Percentiles rank a stretch among this genome's conserved stretches.
phyloP scores from a whole-genome alignment of 768 basidiomycete species.

The Hortiboletus campestris region DNA sequence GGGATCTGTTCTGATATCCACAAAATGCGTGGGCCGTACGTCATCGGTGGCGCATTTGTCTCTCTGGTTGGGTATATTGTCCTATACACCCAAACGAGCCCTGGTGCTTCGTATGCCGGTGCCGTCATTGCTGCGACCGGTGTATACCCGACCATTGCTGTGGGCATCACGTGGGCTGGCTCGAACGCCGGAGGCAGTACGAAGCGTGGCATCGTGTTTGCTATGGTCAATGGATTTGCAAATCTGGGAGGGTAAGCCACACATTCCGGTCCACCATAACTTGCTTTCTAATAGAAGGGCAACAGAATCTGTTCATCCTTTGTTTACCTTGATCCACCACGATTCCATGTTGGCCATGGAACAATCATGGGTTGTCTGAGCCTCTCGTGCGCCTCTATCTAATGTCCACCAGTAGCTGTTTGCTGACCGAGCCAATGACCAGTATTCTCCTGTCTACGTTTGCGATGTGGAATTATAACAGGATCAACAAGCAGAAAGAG shows the following conservation, averaged over 20 bases:
- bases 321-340: conserved; percentile 38
- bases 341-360: conserved; percentile 38
- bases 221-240: conserved; percentile 41
- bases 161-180: conserved; percentile 52
- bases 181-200: conserved; percentile 58
- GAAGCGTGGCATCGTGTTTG: conserved; percentile 50
- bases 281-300: neutral
- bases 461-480: conserved; percentile 48
- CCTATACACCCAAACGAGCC: neutral
- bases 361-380: conserved; percentile 35
- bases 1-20: conserved; percentile 24
- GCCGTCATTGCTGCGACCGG: conserved; percentile 50
- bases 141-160: conserved; percentile 48
- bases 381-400: conserved; percentile 32
- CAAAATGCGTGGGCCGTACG: conserved; percentile 1
- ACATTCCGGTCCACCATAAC: conserved; percentile 12
- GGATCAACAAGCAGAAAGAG: conserved; percentile 49
- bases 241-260: conserved; percentile 48
- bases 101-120: conserved; percentile 39
- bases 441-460: conserved; percentile 42
- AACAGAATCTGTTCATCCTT: conserved; percentile 41
- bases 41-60: conserved; percentile 1
- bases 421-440: conserved; percentile 28
- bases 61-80: conserved; percentile 2
- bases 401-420: conserved; percentile 20